A percentile compares a stretch with the other conserved stretches of the same genome.
Evolutionary conservation across 768 basidiomycete species (phyloP).

Genomic region (Pisolithus tinctorius): DNA sequence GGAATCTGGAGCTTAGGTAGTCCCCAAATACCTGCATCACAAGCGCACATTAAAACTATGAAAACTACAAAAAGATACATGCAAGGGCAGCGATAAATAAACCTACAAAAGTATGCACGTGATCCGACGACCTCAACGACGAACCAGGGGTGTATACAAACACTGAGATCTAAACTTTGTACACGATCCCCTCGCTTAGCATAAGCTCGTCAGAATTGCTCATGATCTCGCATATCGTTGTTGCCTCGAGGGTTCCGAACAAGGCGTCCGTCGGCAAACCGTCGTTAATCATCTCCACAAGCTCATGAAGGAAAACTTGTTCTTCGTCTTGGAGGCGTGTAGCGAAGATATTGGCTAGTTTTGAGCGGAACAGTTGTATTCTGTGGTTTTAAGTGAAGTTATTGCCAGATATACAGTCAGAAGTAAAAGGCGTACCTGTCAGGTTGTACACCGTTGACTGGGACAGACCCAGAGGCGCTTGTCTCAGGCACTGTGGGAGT

Average conservation of each 20-base stretch:
- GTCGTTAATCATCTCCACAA: constrained; percentile 72
- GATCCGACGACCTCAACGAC: too few species aligned
- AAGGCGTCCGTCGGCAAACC: constrained; percentile 60
- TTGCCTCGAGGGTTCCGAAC: constrained; percentile 81
- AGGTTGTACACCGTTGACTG: constrained; percentile 40
- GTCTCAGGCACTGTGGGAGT: constrained; percentile 32
- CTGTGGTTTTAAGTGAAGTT: constrained; percentile 31
- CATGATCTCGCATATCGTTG: constrained; percentile 68
- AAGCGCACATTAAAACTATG: too few species aligned
- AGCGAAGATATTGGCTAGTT: constrained; percentile 66
- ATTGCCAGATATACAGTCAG: background rate
- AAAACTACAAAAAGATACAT: too few species aligned
- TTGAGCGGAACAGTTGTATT: constrained; percentile 71
- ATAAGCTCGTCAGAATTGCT: constrained; percentile 67
- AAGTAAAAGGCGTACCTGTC: constrained; percentile 45
- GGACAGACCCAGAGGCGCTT: constrained; percentile 24
- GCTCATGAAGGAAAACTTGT: constrained; percentile 59
- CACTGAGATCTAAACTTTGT: constrained; percentile 53
- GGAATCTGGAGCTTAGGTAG: too few species aligned
- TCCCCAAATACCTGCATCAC: too few species aligned
- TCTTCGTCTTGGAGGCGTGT: constrained; percentile 69
- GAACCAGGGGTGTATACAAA: background rate
- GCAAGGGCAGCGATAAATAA: too few species aligned
- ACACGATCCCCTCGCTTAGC: constrained; percentile 81
- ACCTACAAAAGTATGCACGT: too few species aligned